phyloP scores from a whole-genome alignment of 2,329 filamentous ascomycete species.

The Cercospora beticola region DNA sequence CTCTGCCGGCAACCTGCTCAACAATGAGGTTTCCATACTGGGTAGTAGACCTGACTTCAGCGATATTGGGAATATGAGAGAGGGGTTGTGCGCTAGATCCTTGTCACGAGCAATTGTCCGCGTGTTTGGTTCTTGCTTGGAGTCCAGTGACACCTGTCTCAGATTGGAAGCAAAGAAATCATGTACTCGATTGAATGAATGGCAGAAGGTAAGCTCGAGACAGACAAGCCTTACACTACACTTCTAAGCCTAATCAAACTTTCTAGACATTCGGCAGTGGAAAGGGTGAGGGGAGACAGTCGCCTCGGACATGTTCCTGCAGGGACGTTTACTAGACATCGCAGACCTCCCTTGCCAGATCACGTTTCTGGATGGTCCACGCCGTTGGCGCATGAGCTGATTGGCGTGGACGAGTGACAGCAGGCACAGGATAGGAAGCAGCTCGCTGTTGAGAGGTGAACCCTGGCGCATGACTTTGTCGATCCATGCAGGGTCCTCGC shows the following conservation, averaged over 20 bases:
- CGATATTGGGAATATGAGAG: background rate
- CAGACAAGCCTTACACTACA: background rate
- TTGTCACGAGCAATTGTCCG: background rate
- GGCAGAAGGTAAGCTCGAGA: background rate
- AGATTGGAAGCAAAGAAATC: background rate
- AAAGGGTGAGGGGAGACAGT: background rate
- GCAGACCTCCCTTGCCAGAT: background rate
- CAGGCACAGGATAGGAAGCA: background rate
- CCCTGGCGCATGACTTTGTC: conserved; percentile 1
- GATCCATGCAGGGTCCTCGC: conserved; percentile 6
- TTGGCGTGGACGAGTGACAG: background rate
- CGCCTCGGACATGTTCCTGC: conserved; percentile 3
- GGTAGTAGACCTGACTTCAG: background rate
- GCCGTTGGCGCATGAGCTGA: background rate
- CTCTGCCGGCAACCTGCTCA: conserved; percentile 13
- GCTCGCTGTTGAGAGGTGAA: background rate
- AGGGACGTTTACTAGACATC: background rate
- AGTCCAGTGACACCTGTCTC: background rate
- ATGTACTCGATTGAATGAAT: background rate
- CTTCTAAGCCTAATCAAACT: background rate
- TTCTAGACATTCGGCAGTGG: background rate
- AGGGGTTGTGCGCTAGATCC: background rate
- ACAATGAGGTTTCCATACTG: conserved; percentile 1
- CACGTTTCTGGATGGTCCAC: background rate
- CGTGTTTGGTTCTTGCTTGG: background rate